Base-by-base conservation (phyloP, 176 grass and related monocot genomes). In the Oropetium thomaeum region DNA sequence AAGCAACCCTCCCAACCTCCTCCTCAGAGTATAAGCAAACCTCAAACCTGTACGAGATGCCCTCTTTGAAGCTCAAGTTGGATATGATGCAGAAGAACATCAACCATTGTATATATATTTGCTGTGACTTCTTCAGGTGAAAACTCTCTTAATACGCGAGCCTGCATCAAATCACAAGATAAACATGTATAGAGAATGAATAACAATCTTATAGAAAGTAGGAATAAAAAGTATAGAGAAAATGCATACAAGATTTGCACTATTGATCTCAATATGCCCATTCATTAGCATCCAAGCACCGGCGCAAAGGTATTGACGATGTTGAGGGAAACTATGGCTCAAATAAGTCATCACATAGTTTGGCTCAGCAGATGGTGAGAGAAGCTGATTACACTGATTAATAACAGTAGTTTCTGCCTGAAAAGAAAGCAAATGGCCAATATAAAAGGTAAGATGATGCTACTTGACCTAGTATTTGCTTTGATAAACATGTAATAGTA, bases 271-370 rank as follows among this genome's bases (percentile, higher is more conserved):
- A 64, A 81, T 82, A 81, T 88, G 88, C 28, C 89, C 91, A 75
- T 89, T 94, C 86, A 98, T 98, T 60, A 98, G 63, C 83, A 98
- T 94, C 95, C 95, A 98, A 76, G 95, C 90, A 85, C 95, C 95
- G 58, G 95, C 88, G 8, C 95, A 98, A 32, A 98, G 88, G 89
- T 90, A 92, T 30, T 93, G 86, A 57, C 95, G 86, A 71, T 98
- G 95, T 54, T 86, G 89, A 89, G 84, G 58, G 57, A 98, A 98
- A 75, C 95, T 98, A 62, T 94, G 89, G 68, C 67, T 84, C 55
- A 92, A 85, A 89, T 98, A 98, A 35, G 91, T 94, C 81, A 80
- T 78, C 34, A 98, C 85, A 78, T 98, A 98, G 49, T 61, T 89
- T 40, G 88, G 91, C 71, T 94, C 95, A 70, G 89, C 86, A 62